Percentiles rank a stretch among this genome's conserved stretches.
Evolutionary conservation across 371 early-diverging fungal species (phyloP).

Genomic region (Mucor sp.): DNA sequence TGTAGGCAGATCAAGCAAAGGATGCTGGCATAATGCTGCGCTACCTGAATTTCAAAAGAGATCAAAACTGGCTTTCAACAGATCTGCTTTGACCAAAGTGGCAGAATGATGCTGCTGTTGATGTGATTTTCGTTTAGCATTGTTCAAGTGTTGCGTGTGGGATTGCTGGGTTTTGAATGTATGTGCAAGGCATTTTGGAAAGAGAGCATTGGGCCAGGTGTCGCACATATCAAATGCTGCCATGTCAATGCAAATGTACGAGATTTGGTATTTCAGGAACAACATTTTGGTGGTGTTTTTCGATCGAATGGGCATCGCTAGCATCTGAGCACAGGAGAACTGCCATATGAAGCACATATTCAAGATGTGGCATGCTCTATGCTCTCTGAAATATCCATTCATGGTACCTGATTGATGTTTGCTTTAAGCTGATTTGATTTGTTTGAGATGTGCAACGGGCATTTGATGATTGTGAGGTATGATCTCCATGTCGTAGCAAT

Average conservation of each 20-base stretch:
- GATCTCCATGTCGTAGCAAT: too few species aligned
- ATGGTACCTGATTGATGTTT: too few species aligned
- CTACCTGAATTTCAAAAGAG: constrained; percentile 1
- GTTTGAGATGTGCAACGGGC: too few species aligned
- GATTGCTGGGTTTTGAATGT: background rate
- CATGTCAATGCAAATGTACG: background rate
- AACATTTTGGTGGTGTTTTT: background rate
- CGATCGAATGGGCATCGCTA: background rate
- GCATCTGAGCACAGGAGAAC: background rate
- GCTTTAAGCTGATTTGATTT: too few species aligned
- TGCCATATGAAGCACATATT: background rate
- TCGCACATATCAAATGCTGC: background rate
- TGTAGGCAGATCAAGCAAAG: background rate
- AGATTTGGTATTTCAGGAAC: background rate
- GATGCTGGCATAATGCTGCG: background rate
- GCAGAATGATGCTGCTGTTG: background rate
- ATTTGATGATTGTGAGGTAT: too few species aligned
- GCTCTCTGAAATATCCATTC: too few species aligned
- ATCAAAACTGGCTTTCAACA: constrained; percentile 1
- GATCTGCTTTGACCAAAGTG: background rate
- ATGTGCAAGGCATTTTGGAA: too few species aligned
- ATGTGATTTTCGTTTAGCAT: background rate
- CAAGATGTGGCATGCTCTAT: too few species aligned
- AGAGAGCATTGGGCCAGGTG: background rate
- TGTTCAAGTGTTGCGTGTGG: background rate